Evolutionary conservation across 805 yeast genomes (phyloP), one percentile per base, ranked within the genome.

Genomic region (Tetrapisispora namnaoensis): DNA sequence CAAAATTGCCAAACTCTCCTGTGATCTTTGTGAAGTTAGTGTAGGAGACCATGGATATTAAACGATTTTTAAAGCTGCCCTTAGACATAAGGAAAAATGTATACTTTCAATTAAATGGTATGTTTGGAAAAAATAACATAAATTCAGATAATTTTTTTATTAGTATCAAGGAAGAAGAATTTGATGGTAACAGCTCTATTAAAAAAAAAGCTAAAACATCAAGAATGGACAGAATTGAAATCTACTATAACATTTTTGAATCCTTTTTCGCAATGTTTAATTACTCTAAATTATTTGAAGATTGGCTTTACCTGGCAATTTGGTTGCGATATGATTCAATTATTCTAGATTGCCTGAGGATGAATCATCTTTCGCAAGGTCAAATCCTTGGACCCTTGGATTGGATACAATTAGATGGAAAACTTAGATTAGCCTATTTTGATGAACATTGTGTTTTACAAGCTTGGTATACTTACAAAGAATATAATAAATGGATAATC

Each of bases 241-340:
- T 35, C n/a, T 42, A 55, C 22, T 51, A 55, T 24, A 51, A 47
- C 1, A 45, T 52, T 16, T 60, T 55, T 41, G 44, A 53, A 9
- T 50, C 55, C 13, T 62, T 55, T 48, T 44, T 62, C 13, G 53
- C 51, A 13, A 51, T 59, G 18, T 64, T 62, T 49, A 62, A 56
- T 37, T 56, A 61, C 42, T 58, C 58, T 1, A 49, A 49, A 6
- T 45, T 62, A 20, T 45, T 62, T 3, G 50, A 48, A 14, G 28
- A 49, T 14, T 65, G 68, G 67, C 43, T 61, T 4, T 51, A 51
- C 6, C 58, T 54, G 46, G 49, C 61, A 3, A 38, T 54, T 2
- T 60, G 65, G 62, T 44, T 64, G 18, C 45, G 63, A 17, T 63
- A 59, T 46, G 69, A 65, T 49, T 48, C 59, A 14, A 51, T 65